Evolutionary conservation across 2,329 filamentous ascomycete genomes (phyloP).

Genomic region (Didymella exigua): DNA sequence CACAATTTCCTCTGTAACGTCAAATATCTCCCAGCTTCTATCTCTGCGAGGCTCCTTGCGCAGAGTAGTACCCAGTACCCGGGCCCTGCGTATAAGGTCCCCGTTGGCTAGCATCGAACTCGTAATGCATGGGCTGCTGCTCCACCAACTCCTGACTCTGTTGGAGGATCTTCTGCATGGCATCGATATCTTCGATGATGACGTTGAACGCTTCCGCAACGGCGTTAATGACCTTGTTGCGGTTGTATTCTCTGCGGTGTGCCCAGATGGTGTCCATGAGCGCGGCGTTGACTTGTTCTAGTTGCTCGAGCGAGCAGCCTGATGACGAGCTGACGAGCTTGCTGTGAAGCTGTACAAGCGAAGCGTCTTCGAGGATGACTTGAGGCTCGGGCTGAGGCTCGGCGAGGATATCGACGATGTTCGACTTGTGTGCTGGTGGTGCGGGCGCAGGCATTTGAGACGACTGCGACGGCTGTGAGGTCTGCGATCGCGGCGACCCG

Average conservation of each 20-base stretch:
- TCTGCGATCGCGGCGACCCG: constrained; percentile 47
- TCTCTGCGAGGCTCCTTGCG: not conserved
- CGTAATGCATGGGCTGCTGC: constrained; percentile 9
- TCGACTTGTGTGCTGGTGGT: constrained; percentile 41
- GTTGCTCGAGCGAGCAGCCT: constrained; percentile 86
- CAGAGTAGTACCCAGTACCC: constrained; percentile 8
- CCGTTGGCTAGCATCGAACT: constrained; percentile 10
- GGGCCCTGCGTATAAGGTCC: constrained; percentile 11
- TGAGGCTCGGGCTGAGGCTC: constrained; percentile 36
- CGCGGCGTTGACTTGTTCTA: constrained; percentile 89
- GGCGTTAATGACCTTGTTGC: constrained; percentile 70
- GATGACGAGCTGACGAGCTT: constrained; percentile 70
- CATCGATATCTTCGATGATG: constrained; percentile 71
- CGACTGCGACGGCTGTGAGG: constrained; percentile 35
- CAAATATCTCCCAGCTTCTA: not conserved
- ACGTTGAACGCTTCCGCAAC: constrained; percentile 77
- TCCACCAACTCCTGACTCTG: constrained; percentile 47
- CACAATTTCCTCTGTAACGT: not conserved
- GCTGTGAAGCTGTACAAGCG: constrained; percentile 64
- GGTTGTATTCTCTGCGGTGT: constrained; percentile 79
- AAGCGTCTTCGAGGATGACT: constrained; percentile 55
- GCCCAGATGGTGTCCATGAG: constrained; percentile 92
- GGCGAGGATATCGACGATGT: constrained; percentile 53
- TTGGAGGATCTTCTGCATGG: constrained; percentile 52
- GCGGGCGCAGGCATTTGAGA: constrained; percentile 46